Evolutionary conservation across 306 rosid species (phyloP).

Genomic region (Sesbania bispinosa): DNA sequence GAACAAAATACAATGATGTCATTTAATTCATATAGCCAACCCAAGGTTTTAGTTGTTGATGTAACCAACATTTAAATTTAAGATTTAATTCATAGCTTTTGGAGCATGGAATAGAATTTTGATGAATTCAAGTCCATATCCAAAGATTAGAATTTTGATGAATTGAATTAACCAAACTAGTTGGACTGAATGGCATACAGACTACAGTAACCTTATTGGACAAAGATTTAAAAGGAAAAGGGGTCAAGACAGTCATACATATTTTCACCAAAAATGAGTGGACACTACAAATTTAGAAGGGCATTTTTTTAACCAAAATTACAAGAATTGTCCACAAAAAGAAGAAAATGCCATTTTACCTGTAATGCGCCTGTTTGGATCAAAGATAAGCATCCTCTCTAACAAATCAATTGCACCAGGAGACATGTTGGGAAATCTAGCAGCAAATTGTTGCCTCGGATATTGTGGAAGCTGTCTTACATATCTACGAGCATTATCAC

Average conservation of each 20-base stretch:
- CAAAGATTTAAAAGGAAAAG: not conserved
- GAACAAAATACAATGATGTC: not conserved
- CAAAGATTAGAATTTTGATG: not conserved
- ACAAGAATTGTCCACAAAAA: not conserved
- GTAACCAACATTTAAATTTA: not conserved
- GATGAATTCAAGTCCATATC: not conserved
- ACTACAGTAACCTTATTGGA: not conserved
- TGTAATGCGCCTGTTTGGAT: constrained; percentile 88
- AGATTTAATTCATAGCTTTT: no score
- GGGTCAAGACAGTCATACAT: not conserved
- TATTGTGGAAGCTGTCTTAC: constrained; percentile 85
- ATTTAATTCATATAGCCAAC: not conserved
- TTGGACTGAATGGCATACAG: not conserved
- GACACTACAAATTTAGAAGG: not conserved
- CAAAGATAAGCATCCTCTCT: constrained; percentile 90
- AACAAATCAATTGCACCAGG: constrained; percentile 74
- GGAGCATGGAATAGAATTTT: no score
- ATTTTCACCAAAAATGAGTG: not conserved
- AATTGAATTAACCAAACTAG: not conserved
- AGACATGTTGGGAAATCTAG: constrained; percentile 70
- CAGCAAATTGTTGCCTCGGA: constrained; percentile 66
- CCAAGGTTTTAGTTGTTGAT: not conserved
- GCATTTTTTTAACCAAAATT: not conserved
- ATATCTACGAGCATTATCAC: constrained; percentile 90
- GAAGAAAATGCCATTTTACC: constrained; percentile 41